Evolutionary conservation across 139 green algal species (phyloP).

Genomic region (Trebouxia sp.): DNA sequence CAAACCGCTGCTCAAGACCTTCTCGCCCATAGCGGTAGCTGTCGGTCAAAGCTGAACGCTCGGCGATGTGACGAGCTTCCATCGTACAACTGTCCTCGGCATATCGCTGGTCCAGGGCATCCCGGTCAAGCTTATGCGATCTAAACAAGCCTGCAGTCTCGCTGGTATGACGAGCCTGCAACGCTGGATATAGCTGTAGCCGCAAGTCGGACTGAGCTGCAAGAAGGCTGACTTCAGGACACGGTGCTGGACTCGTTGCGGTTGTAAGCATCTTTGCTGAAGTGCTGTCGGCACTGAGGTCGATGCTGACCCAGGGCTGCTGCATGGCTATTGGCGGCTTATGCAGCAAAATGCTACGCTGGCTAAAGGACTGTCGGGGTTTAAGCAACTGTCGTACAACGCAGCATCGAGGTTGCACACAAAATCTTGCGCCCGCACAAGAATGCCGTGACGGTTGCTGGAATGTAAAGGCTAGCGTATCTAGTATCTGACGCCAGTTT

Average conservation of each 20-base stretch:
- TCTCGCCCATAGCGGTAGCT: background rate
- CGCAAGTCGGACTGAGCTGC: slow-evolving; percentile 17
- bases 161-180: background rate
- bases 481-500: too few relatives aligned
- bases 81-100: background rate
- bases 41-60: background rate
- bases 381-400: too few relatives aligned
- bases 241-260: background rate
- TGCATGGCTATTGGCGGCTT: too few relatives aligned
- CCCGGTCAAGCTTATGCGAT: background rate
- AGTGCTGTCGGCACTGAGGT: background rate
- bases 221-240: slow-evolving; percentile 3
- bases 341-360: too few relatives aligned
- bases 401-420: too few relatives aligned
- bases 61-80: background rate
- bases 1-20: background rate
- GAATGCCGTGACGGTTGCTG: too few relatives aligned
- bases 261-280: background rate
- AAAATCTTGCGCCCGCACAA: too few relatives aligned
- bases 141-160: background rate
- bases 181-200: background rate
- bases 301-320: background rate
- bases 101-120: background rate
- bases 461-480: background rate
- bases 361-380: too few relatives aligned